Conservation (phyloP, 164 flowering plant genomes). For the Platanus orientalis region DNA sequence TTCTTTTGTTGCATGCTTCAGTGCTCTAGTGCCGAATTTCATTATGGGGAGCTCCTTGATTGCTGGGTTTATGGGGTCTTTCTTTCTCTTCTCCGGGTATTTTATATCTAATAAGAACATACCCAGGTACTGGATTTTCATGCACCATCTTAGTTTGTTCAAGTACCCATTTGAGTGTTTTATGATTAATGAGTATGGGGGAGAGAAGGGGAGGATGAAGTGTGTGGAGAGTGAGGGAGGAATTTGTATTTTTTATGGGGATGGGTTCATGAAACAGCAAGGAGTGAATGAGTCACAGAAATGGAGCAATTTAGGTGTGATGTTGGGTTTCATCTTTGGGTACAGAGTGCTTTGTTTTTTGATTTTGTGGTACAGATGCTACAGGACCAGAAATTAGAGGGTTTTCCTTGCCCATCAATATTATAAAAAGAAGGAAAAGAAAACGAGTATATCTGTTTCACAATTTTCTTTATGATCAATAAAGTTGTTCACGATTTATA, state of each 20-base stretch:
- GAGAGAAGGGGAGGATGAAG: slow-evolving; percentile 39
- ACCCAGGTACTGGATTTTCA: slow-evolving; percentile 85
- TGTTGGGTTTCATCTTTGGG: slow-evolving; percentile 64
- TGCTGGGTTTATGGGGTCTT: slow-evolving; percentile 82
- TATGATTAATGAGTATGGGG: slow-evolving; percentile 85
- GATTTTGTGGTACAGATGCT: slow-evolving; percentile 48
- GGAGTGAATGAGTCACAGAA: slow-evolving; percentile 54
- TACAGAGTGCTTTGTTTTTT: slow-evolving; percentile 62
- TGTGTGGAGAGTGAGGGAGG: slow-evolving; percentile 40
- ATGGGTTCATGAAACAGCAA: slow-evolving; percentile 56
- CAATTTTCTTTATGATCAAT: no score
- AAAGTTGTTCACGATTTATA: no score
- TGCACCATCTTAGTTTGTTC: slow-evolving; percentile 87
- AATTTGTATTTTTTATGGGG: slow-evolving; percentile 51
- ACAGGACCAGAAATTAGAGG: slow-evolving; percentile 29
- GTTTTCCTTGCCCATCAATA: background rate
- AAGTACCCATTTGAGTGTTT: slow-evolving; percentile 96
- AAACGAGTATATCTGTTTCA: no score
- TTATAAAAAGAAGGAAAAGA: background rate
- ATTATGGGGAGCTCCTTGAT: slow-evolving; percentile 87
- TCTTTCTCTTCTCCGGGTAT: slow-evolving; percentile 52
- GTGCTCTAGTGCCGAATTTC: slow-evolving; percentile 89
- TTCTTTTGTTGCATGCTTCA: slow-evolving; percentile 84
- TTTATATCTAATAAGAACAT: slow-evolving; percentile 40
- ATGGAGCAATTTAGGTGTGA: slow-evolving; percentile 77